Evolutionary conservation across 1,139 yeast genomes (phyloP).

Genomic region (Dujonia santamariae): DNA sequence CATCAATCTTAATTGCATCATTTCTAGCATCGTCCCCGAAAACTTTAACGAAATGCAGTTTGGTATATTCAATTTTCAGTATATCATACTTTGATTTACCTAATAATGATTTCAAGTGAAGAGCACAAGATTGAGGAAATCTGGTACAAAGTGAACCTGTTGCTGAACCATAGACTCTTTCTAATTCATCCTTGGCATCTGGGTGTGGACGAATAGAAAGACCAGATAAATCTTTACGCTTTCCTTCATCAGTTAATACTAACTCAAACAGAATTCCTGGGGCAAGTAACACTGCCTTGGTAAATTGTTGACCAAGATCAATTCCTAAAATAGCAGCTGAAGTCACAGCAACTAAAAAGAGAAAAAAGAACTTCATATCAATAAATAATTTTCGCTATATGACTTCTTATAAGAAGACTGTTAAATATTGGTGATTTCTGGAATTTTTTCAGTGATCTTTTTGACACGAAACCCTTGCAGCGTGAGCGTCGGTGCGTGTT

Average conservation of each 20-base stretch:
- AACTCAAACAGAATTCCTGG: conserved; percentile 89
- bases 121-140: conserved; percentile 67
- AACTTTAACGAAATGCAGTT: conserved; percentile 54
- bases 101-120: conserved; percentile 66
- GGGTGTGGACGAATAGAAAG: conserved; percentile 53
- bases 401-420: background rate
- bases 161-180: conserved; percentile 76
- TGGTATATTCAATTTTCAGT: conserved; percentile 41
- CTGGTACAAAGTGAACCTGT: conserved; percentile 70
- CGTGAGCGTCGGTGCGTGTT: too few relatives aligned
- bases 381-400: background rate
- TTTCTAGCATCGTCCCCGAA: conserved; percentile 36
- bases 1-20: conserved; percentile 54
- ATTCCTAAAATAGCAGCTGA: conserved; percentile 75
- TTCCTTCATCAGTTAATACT: conserved; percentile 84
- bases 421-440: too few relatives aligned
- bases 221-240: conserved; percentile 84
- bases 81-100: conserved; percentile 59
- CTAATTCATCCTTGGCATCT: conserved; percentile 45
- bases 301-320: conserved; percentile 86
- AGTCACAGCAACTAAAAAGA: conserved; percentile 13
- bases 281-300: conserved; percentile 86
- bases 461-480: too few relatives aligned
- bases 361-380: conserved; percentile 6
- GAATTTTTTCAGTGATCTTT: too few relatives aligned